A percentile compares a stretch with the other conserved stretches of the same genome.
These are phyloP conservation scores for Scolecobasidium constrictum DNA, from an alignment of 2,329 filamentous ascomycete genomes.

Conservation along the genomic window DNA sequence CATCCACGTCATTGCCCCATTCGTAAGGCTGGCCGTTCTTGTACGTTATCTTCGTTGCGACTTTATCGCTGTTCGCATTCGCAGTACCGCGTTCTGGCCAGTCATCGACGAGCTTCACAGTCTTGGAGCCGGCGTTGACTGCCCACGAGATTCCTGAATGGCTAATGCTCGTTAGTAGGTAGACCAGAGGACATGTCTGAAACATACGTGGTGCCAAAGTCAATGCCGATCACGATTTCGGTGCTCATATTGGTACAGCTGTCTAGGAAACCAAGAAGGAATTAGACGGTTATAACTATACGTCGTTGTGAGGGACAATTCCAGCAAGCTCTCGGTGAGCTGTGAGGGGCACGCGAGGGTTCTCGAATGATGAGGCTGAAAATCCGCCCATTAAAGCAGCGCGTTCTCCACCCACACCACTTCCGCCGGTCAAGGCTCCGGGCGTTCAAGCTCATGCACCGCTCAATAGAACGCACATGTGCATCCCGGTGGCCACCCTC, in stretches of 20 bases:
- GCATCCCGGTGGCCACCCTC: too few relatives aligned
- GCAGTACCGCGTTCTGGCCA: background rate
- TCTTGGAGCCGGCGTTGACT: background rate
- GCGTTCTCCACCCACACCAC: too few relatives aligned
- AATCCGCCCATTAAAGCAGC: too few relatives aligned
- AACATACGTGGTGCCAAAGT: slow-evolving; percentile 7
- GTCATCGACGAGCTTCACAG: background rate
- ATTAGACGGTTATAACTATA: too few relatives aligned
- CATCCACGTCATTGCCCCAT: background rate
- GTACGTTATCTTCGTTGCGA: background rate
- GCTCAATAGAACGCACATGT: too few relatives aligned
- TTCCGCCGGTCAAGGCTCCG: too few relatives aligned
- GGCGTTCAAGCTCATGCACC: too few relatives aligned
- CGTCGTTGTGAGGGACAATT: too few relatives aligned
- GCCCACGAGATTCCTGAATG: slow-evolving; percentile 2
- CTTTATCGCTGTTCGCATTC: background rate
- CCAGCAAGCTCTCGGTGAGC: too few relatives aligned
- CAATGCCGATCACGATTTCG: background rate
- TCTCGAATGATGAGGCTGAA: too few relatives aligned
- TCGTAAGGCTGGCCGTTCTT: background rate
- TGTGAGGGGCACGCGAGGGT: too few relatives aligned
- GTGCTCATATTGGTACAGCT: background rate
- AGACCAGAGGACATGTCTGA: background rate
- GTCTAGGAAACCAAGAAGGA: too few relatives aligned
- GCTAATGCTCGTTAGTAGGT: slow-evolving; percentile 1